Base-by-base conservation (phyloP, 2,329 filamentous ascomycete species). In the Sordariomycetes sp. region DNA sequence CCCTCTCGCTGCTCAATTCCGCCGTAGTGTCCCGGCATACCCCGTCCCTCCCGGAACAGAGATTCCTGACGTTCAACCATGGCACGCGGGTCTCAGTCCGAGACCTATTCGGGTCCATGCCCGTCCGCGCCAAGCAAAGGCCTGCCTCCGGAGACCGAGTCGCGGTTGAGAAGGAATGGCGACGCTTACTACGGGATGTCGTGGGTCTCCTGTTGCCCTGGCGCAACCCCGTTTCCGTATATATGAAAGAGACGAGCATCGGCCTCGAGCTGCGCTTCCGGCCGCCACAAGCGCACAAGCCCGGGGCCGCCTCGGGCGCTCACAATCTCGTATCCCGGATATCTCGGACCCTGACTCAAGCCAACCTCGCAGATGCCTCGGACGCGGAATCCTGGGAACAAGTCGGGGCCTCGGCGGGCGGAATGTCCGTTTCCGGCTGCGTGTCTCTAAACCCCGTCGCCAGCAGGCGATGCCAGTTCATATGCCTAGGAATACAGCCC, bases 41-140 rank as follows among this genome's bases (percentile, higher is more conserved):
- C 1, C 86, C 87, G 6, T 80, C 82, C 5, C 73, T 77, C 12
- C 68, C 75, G 8, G 78, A 84, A 54, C 79, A 87, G 52, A 74
- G 77, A 53, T 64, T 89, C 7, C 63, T 75, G 10, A 72, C 70
- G 39, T 78, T 77, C 58, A 68, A 73, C 22, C 82, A 89, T 71
- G 92, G 92, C 4, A 96, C 91, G 0, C 80, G 82, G 32, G 83
- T 92, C 1, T 78, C 78, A 0, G 86, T 95, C 6, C 81, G 85
- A 58, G 85, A 96, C 67, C 74, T 96, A 1, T 97, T 96, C 69
- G 90, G 91, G 0, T 87, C 85, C 59, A 89, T 96, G 81, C 90
- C 92, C 0, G 92, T 96, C 13, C 84, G 92, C 15, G 85, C 95
- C 28, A 95, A 94, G 66, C 87, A 90, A 63, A 80, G 90, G 61